These are phyloP conservation scores for Fusarium veterinarium DNA, from an alignment of 2,329 filamentous ascomycete genomes.

Conservation along the genomic window DNA sequence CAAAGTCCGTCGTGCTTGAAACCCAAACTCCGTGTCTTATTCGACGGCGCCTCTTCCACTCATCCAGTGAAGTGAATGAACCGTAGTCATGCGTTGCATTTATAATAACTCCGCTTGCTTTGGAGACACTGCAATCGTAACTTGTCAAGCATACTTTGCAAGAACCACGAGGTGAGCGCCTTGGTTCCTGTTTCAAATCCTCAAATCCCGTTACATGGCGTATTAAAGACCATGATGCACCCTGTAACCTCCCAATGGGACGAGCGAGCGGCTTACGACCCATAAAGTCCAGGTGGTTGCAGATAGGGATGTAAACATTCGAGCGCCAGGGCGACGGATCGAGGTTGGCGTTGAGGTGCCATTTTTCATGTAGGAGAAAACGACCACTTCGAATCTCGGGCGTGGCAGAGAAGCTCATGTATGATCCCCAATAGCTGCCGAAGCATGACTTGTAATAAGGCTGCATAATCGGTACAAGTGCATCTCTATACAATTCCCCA, in stretches of 20 bases:
- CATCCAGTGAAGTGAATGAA: not conserved
- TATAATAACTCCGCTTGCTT: not conserved
- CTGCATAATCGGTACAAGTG: accelerated
- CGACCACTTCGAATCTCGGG: not conserved
- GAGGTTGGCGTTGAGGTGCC: not conserved
- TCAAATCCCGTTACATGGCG: not conserved
- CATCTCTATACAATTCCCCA: not conserved
- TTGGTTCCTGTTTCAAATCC: accelerated
- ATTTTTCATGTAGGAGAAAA: not conserved
- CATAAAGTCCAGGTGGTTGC: not conserved
- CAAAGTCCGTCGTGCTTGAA: not conserved
- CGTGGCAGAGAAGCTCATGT: not conserved
- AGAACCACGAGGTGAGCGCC: not conserved
- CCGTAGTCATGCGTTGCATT: not conserved
- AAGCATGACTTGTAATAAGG: accelerated
- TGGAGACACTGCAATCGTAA: not conserved
- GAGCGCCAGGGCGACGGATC: accelerated
- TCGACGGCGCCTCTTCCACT: not conserved
- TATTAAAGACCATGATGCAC: not conserved
- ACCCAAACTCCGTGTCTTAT: accelerated
- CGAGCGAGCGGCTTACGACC: not conserved
- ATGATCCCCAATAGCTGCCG: accelerated
- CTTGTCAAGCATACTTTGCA: not conserved
- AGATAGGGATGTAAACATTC: accelerated
- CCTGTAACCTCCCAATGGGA: not conserved